Evolutionary conservation across 257 asterid species (phyloP), one percentile per base, ranked within the genome.

Genomic region (Striga asiatica): DNA sequence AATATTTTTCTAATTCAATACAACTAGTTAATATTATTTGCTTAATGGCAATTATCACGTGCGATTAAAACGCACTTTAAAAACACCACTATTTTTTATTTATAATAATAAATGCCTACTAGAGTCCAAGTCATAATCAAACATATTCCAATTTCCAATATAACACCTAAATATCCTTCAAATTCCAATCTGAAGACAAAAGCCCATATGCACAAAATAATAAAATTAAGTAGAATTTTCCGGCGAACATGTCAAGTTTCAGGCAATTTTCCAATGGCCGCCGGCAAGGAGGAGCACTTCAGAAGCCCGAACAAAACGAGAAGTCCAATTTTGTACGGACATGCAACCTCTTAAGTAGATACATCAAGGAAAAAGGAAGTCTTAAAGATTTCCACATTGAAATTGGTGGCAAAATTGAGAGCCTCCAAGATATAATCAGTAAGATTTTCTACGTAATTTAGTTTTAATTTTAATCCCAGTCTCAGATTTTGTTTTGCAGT

Each of bases 281-380:
- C 49, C 46, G 67, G 60, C 32, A 25, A 6, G 62, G 60, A 0
- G 52, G 56, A 57, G 77, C 65, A 19, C 31, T 66, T 23, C 81
- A 71, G 68, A 79, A 56, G 24, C 74, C 87, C 6, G 76, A 53
- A n/a, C n/a, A n/a, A n/a, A n/a, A n/a, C n/a, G 82, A 71, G 68
- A 79, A 56, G 24, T 76, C 87, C 6, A 78, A 53, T 56, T 85
- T 85, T 54, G 73, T 50, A 2, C 76, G 62, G 10, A 82, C 93
- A 17, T 85, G 93, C 67, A 82, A 80, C 56, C 88, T 78, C 6
- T 63, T 85, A 59, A 80, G 89, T 61, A 82, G 62, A 58, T 85
- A 57, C 59, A 75, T 85, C 21, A 85, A 82, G 63, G 81, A 79
- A 52, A 80, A 75, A 63, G 85, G 84, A 10, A 60, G 32, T 14